A percentile compares a stretch with the other conserved stretches of the same genome.
These are phyloP conservation scores for Penicillium crustosum DNA, from an alignment of 2,329 filamentous ascomycete genomes.

Conservation along the genomic window DNA sequence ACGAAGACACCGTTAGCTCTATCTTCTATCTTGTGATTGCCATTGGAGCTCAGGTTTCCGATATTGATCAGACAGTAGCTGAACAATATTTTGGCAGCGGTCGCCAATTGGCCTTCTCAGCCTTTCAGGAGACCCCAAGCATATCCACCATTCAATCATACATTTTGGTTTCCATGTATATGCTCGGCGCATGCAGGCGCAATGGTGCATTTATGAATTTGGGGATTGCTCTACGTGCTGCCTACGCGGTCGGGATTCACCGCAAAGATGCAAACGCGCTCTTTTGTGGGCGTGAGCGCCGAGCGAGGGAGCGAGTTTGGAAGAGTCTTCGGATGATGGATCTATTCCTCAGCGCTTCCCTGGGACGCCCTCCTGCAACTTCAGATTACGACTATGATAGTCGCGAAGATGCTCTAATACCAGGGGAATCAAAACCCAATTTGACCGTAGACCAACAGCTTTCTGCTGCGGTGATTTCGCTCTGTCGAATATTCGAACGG, in stretches of 20 bases:
- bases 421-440: conserved; percentile 19
- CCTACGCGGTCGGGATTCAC: conserved; percentile 55
- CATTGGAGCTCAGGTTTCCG: conserved; percentile 48
- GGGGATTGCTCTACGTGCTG: conserved; percentile 52
- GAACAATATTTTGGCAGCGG: conserved; percentile 52
- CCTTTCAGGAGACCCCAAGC: conserved; percentile 52
- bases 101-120: conserved; percentile 45
- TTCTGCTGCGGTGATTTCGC: conserved; percentile 49
- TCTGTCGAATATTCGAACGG: conserved; percentile 45
- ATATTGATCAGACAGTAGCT: conserved; percentile 42
- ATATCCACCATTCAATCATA: conserved; percentile 54
- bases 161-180: conserved; percentile 52
- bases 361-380: conserved; percentile 55
- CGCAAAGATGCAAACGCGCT: conserved; percentile 53
- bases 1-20: conserved; percentile 46
- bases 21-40: conserved; percentile 55
- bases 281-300: conserved; percentile 45
- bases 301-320: conserved; percentile 52
- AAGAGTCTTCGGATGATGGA: conserved; percentile 55
- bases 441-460: conserved; percentile 41
- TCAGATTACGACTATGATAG: conserved; percentile 51
- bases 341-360: conserved; percentile 51
- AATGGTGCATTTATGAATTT: conserved; percentile 56
- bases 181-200: conserved; percentile 53
- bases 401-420: conserved; percentile 35